phyloP scores from a whole-genome alignment of 2,329 filamentous ascomycete genomes.

The Ophiosphaerella herpotricha region DNA sequence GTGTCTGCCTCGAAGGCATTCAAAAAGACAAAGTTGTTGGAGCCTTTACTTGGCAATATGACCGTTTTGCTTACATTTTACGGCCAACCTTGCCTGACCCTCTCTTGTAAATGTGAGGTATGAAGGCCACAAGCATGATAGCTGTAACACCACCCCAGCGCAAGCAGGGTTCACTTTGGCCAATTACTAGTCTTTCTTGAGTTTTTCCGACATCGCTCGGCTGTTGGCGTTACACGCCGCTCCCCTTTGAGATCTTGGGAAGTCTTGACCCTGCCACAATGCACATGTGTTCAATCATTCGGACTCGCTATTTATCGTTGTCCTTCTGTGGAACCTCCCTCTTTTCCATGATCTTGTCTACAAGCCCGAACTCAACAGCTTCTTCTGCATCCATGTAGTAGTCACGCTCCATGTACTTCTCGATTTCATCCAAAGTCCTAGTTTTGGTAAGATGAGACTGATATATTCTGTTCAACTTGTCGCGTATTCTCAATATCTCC shows the following conservation, averaged over 20 bases:
- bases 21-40: too few relatives aligned
- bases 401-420: conserved; percentile 95
- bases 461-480: conserved; percentile 90
- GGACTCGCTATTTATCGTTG: conserved; percentile 21
- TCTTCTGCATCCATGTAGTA: conserved; percentile 91
- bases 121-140: too few relatives aligned
- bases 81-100: too few relatives aligned
- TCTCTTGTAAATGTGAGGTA: too few relatives aligned
- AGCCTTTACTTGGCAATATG: too few relatives aligned
- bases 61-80: too few relatives aligned
- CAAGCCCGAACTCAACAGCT: conserved; percentile 85
- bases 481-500: conserved; percentile 86
- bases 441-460: conserved; percentile 79
- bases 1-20: background rate
- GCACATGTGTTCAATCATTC: background rate
- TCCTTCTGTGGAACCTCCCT: conserved; percentile 56
- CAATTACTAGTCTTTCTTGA: too few relatives aligned
- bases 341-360: conserved; percentile 82
- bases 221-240: too few relatives aligned
- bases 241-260: too few relatives aligned
- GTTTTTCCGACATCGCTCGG: too few relatives aligned
- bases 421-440: conserved; percentile 79
- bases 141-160: too few relatives aligned
- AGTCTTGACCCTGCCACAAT: background rate
- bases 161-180: too few relatives aligned